These are phyloP conservation scores for Phytophthora sp. DNA, from an alignment of 352 stramenopile genomes.

Conservation along the genomic window DNA sequence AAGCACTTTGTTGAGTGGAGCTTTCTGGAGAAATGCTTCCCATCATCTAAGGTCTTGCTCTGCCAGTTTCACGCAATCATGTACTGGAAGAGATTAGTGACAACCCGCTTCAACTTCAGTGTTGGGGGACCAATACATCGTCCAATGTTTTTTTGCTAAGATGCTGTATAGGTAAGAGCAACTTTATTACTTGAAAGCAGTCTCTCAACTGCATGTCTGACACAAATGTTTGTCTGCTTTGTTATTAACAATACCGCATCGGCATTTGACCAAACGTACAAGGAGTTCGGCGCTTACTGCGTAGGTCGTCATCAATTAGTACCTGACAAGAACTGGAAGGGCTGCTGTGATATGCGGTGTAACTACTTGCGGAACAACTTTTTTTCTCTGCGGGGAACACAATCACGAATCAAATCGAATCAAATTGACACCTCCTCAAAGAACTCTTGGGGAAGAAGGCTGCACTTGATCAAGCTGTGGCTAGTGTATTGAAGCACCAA, in stretches of 20 bases:
- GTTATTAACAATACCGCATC: not conserved
- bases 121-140: not conserved
- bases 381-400: not conserved
- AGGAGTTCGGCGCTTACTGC: not conserved
- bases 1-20: not conserved
- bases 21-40: not conserved
- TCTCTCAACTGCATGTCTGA: not conserved
- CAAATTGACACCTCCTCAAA: not conserved
- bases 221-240: not conserved
- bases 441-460: not conserved
- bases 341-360: not conserved
- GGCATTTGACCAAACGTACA: not conserved
- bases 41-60: not conserved
- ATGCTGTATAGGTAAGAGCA: not conserved
- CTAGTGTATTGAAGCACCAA: not conserved
- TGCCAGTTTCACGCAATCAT: not conserved
- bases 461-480: not conserved
- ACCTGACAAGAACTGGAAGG: not conserved
- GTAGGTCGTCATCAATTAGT: not conserved
- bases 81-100: not conserved
- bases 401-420: not conserved
- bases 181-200: not conserved
- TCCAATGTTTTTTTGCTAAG: not conserved
- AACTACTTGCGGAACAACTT: not conserved
- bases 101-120: not conserved